Evolutionary conservation across 2,329 filamentous ascomycete genomes (phyloP), one percentile per base, ranked within the genome.

Genomic region (Trichoderma sp.): DNA sequence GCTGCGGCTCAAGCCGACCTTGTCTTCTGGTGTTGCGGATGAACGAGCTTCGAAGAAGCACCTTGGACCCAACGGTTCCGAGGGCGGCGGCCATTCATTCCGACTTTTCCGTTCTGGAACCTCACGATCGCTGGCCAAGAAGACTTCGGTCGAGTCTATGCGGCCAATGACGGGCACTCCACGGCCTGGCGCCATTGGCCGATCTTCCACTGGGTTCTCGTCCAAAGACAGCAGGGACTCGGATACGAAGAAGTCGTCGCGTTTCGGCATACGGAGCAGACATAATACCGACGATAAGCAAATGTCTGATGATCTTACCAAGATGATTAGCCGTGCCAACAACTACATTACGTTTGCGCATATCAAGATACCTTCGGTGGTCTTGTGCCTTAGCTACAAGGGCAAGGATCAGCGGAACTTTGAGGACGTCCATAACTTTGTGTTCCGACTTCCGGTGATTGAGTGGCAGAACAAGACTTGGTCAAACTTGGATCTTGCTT

Each of bases 391-490:
- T 33, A 96, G 92, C 77, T 97, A 97, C 86, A 97, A 98, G 80
- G 96, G 96, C 76, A 96, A 94, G 78, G 93, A 94, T 56, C 93
- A 97, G 73, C 93, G 94, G 77, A 99, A 98, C 76, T 87, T 99
- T 69, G 94, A 97, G 81, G 96, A 99, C 79, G 91, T 99, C 19
- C 95, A 99, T 80, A 91, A 98, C 77, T 96, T 99, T 74, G 96
- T 99, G 60, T 99, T 99, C 87, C 90, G 93, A 40, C 88, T 99
- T 81, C 96, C 96, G 4, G 91, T 92, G 2, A 90, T 99, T 58
- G 96, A 99, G 79, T 98, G 97, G 82, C 89, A 93, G 72, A 99
- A 99, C 85, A 99, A 99, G 84, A 98, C 94, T 10, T 99, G 96
- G 96, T 97, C 94, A 7, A 99, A 98, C 78, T 87, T 99, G 7